Percentiles rank a stretch among this genome's conserved stretches.
Evolutionary conservation across 139 green algal genomes (phyloP).

Genomic region (Zygnema cylindricum): DNA sequence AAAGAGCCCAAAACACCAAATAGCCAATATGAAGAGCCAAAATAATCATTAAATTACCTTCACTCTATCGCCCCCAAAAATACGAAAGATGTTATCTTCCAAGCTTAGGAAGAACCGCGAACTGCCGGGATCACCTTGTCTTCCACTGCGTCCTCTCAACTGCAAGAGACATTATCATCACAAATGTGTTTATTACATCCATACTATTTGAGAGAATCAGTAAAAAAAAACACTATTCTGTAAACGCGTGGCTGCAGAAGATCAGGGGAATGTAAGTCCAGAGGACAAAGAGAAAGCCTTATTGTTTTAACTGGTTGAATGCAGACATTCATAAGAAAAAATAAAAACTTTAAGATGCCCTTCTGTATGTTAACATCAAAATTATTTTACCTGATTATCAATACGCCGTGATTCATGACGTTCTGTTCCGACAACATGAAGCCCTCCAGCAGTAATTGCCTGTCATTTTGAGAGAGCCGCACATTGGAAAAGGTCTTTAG

Average conservation of each 20-base stretch:
- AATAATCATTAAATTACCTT: constrained; percentile 64
- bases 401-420: constrained; percentile 94
- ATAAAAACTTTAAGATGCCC: no score
- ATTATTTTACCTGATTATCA: constrained; percentile 99
- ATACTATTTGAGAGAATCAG: no score
- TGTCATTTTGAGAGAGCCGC: not conserved
- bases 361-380: no score
- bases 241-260: no score
- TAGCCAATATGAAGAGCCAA: not conserved
- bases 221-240: no score
- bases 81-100: constrained; percentile 85
- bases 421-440: constrained; percentile 97
- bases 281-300: no score
- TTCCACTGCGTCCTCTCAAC: constrained; percentile 70
- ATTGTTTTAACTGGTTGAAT: no score
- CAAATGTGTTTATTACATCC: no score
- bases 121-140: constrained; percentile 89
- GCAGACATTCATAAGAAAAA: no score
- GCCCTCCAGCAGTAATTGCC: constrained; percentile 80
- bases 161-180: no score
- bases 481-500: not conserved
- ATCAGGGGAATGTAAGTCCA: not conserved
- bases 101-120: constrained; percentile 94
- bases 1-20: not conserved
- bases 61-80: constrained; percentile 97